Evolutionary conservation across 768 basidiomycete genomes (phyloP).

Genomic region (Tremella yokohamensis): DNA sequence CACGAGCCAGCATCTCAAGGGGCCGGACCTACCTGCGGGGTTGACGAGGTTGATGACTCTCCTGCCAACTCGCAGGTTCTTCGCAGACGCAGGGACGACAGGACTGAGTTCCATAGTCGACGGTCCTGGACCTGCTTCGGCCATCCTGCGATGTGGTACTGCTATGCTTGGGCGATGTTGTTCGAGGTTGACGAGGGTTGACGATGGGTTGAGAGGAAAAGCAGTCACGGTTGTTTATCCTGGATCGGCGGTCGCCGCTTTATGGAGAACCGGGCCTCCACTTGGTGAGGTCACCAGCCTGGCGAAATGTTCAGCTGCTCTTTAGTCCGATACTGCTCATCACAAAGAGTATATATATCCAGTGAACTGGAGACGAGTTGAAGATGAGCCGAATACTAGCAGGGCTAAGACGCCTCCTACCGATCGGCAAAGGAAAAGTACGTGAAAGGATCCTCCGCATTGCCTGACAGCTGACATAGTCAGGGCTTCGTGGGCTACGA

Average conservation of each 20-base stretch:
- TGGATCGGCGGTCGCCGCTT: not conserved
- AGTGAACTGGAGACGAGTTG: not conserved
- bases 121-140: slow-evolving; percentile 27
- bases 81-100: slow-evolving; percentile 22
- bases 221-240: slow-evolving; percentile 9
- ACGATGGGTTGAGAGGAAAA: not conserved
- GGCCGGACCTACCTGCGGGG: slow-evolving; percentile 31
- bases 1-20: not conserved
- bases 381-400: not conserved
- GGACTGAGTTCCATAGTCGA: slow-evolving; percentile 23
- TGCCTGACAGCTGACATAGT: not conserved
- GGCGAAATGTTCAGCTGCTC: not conserved
- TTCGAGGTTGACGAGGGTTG: not conserved
- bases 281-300: not conserved
- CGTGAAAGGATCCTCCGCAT: slow-evolving; percentile 1
- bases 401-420: not conserved
- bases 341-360: not conserved
- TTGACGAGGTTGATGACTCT: slow-evolving; percentile 36
- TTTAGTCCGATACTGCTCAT: too few species aligned
- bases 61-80: slow-evolving; percentile 21
- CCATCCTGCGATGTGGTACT: slow-evolving; percentile 17
- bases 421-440: not conserved
- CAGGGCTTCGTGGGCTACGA: slow-evolving; percentile 32
- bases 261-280: not conserved
- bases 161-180: too few species aligned